Conservation (phyloP, 2,329 filamentous ascomycete genomes). For the Rutstroemia sp. region DNA sequence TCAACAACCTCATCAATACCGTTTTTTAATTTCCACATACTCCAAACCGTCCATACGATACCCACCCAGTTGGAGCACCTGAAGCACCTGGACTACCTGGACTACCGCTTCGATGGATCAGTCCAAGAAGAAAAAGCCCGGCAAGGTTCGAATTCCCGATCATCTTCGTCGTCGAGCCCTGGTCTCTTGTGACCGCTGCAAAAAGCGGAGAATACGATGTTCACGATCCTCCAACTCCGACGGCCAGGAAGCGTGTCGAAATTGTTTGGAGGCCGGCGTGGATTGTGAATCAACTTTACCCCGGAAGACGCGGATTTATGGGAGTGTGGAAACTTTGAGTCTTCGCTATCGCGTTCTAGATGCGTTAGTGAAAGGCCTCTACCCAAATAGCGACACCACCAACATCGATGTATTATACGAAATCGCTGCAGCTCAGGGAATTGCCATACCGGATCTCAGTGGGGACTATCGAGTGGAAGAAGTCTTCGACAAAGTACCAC, state of each 20-base stretch:
- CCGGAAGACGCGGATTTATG: conserved; percentile 38
- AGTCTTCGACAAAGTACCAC: conserved; percentile 20
- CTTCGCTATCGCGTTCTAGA: conserved; percentile 37
- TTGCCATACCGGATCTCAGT: conserved; percentile 32
- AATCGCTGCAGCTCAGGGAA: conserved; percentile 33
- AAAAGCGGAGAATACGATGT: conserved; percentile 32
- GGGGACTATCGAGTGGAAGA: conserved; percentile 20
- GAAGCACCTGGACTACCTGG: neutral
- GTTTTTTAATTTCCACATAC: too few relatives aligned
- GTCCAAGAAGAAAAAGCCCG: conserved; percentile 18
- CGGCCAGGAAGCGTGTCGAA: conserved; percentile 31
- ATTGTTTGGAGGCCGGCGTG: conserved; percentile 33
- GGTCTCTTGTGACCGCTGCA: conserved; percentile 33
- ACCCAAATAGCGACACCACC: conserved; percentile 33
- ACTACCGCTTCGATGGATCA: neutral
- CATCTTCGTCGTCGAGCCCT: conserved; percentile 31
- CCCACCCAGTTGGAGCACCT: neutral
- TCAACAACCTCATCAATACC: too few relatives aligned
- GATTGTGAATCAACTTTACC: conserved; percentile 37
- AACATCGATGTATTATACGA: conserved; percentile 34
- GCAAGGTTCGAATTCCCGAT: conserved; percentile 30
- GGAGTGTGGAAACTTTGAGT: conserved; percentile 38
- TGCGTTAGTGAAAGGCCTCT: conserved; percentile 35
- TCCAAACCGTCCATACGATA: neutral
- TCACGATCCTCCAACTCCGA: conserved; percentile 23